Evolutionary conservation across 805 yeast species (phyloP), one percentile per base, ranked within the genome.

Genomic region (Lipomyces orientalis): DNA sequence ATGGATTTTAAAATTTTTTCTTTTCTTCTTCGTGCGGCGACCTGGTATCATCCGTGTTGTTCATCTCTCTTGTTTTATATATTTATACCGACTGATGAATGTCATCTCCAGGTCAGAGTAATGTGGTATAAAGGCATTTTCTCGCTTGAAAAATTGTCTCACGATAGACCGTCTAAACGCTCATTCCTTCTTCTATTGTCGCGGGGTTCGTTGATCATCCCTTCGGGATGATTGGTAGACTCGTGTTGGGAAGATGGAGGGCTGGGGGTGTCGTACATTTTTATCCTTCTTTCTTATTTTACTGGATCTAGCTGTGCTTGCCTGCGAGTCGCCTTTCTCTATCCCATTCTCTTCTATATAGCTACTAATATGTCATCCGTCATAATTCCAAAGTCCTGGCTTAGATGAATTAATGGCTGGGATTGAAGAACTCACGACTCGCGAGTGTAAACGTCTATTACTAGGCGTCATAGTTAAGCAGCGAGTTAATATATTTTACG

Each of bases 241-340:
- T 9, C 33, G 66, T 62, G 71, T 65, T 58, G 69, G 64, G 68
- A 51, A 31, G 64, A 37, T 35, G 60, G 71, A 64, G 71, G 69
- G 71, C 71, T 68, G 71, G 71, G 55, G 71, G 71, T 65, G 71
- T 68, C 71, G 58, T 35, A 68, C 71, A 68, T 62, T 43, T 43
- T 43, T 14, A 25, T 19, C 1, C 10, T 43, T 43, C 5, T n/a
- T 14, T 43, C 16, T 14, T 8, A 43, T 43, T 22, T 43, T 43
- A 43, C 49, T 43, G 9, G 22, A 43, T 16, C 22, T 43, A 43
- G 3, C 29, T 25, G 2, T 25, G 29, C 29, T 25, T 43, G 7
- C 22, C 2, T 43, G 9, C 49, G 49, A 43, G 29, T 25, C 29
- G 29, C 29, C 29, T 37, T 37, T n/a, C 7, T 43, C 49, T 9